Conservation (phyloP, 331 rosid genomes). For the Malus hybrid region DNA sequence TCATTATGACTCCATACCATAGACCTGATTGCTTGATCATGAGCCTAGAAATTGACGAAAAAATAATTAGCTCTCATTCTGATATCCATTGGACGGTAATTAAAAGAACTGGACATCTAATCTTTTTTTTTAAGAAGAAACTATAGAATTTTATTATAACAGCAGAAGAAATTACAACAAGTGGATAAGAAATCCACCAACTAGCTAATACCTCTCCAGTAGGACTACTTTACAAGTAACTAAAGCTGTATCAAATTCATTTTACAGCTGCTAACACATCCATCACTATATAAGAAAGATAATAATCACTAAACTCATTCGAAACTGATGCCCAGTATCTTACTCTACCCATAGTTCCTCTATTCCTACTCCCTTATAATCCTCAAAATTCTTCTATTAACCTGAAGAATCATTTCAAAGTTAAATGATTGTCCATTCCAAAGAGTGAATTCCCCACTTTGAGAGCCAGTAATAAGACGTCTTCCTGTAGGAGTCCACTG, state of each 20-base stretch:
- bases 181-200: no score
- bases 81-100: background rate
- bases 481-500: constrained; percentile 99
- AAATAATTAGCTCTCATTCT: constrained; percentile 7
- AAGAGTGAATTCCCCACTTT: constrained; percentile 96
- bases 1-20: constrained; percentile 99
- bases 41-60: constrained; percentile 53
- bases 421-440: constrained; percentile 99
- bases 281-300: no score
- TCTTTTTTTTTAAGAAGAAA: background rate
- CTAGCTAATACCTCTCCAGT: no score
- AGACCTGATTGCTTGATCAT: constrained; percentile 97
- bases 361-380: no score
- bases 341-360: no score
- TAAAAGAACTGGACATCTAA: no score
- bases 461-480: constrained; percentile 97
- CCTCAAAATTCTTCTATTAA: background rate
- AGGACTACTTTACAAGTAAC: no score
- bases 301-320: no score
- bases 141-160: no score
- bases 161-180: no score
- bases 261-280: no score
- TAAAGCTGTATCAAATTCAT: no score
- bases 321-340: background rate
- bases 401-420: constrained; percentile 71